Evolutionary conservation across 345 rosid species (phyloP).

Genomic region (Angophora floribunda): DNA sequence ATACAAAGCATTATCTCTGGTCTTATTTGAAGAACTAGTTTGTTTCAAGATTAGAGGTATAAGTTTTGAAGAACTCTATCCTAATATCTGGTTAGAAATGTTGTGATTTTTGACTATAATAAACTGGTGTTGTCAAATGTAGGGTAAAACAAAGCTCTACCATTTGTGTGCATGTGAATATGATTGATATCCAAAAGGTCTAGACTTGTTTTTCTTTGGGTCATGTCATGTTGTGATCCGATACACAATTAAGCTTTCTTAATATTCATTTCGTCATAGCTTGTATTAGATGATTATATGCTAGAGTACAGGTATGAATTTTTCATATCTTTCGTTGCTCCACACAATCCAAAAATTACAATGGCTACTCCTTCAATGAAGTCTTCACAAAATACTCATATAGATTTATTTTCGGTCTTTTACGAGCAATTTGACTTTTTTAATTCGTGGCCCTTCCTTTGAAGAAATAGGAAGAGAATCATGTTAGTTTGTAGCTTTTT

Average conservation of each 20-base stretch:
- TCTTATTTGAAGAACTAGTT: background rate
- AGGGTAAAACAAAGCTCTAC: background rate
- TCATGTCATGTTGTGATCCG: background rate
- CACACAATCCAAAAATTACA: background rate
- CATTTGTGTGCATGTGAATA: too few species aligned
- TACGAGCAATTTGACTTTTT: background rate
- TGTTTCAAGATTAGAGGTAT: background rate
- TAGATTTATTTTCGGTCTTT: background rate
- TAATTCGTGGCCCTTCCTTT: background rate
- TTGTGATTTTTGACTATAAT: background rate
- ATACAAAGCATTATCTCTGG: background rate
- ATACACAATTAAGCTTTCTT: background rate
- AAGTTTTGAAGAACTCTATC: background rate
- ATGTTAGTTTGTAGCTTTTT: background rate
- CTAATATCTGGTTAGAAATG: background rate
- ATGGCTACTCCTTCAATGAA: background rate
- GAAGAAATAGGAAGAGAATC: background rate
- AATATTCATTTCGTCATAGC: too few species aligned
- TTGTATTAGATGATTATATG: background rate
- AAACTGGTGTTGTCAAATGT: too few species aligned
- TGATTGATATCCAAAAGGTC: too few species aligned
- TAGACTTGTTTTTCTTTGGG: background rate
- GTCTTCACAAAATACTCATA: background rate
- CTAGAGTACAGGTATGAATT: background rate
- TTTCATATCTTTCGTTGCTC: background rate